Evolutionary conservation across 805 yeast genomes (phyloP), one percentile per base, ranked within the genome.

Genomic region (Monosporozyma yasuniensis): DNA sequence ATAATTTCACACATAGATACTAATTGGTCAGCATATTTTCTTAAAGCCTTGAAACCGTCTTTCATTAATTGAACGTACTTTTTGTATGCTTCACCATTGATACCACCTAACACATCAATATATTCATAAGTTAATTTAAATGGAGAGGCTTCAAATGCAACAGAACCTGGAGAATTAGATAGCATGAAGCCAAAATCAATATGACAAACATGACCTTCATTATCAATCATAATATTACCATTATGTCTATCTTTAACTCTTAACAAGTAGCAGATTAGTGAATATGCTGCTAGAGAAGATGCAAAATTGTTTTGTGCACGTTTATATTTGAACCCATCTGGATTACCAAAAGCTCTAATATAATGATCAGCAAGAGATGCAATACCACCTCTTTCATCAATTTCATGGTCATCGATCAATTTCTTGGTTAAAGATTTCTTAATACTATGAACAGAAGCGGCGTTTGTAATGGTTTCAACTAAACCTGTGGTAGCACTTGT

Each of bases 141-240:
- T 1, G 99, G 97, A 1, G 98, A 96, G 1, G 96, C 95, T 63
- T 93, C 99, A 65, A 93, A 90, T 0, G 97, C 96, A 50, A 93
- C 89, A 46, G 96, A 84, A 3, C 99, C 99, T 0, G 99, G 99
- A 0, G 97, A 84, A 62, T 93, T 91, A 0, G 96, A 87, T 2
- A 91, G 72, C 64, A 91, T 68, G 65, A 88, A 91, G 0, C 99
- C 99, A 71, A 93, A 93, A 68, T 93, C 99, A 58, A 93, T 93
- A 66, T 87, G 95, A 44, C 91, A 81, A 11, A 93, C 84, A 63
- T 93, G 99, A 0, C 99, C 99, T 52, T 91, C 96, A 51, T 84
- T 81, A 62, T 93, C 99, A 38, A 91, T 72, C 99, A 93, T 91
- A 51, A 93, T 90, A 65, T 93, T 93, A 61, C 99, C 99, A 63